phyloP scores from a whole-genome alignment of 2,329 filamentous ascomycete species.

The Aspergillus calidoustus region DNA sequence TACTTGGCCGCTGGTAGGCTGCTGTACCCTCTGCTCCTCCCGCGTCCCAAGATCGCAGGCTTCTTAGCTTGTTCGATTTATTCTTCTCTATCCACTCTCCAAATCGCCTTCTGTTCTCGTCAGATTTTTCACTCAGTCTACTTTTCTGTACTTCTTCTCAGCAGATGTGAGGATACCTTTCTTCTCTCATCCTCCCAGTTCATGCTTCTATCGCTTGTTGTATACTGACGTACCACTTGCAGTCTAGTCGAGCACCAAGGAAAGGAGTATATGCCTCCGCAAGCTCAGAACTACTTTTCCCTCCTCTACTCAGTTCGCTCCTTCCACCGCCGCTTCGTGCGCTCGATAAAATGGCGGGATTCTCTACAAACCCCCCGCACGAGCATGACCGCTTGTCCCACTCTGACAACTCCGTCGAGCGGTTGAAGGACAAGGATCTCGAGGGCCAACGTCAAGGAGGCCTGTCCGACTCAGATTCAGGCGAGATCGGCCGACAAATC shows the following conservation, averaged over 20 bases:
- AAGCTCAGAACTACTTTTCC: slow-evolving; percentile 28
- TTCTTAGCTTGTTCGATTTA: slow-evolving; percentile 8
- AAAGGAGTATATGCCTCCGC: slow-evolving; percentile 42
- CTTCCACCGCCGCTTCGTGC: slow-evolving; percentile 40
- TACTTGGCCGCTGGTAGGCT: slow-evolving; percentile 11
- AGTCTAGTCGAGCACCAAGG: slow-evolving; percentile 1
- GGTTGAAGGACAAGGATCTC: slow-evolving; percentile 40
- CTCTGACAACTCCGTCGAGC: slow-evolving; percentile 32
- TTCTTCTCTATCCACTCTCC: slow-evolving; percentile 8
- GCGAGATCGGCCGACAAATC: slow-evolving; percentile 68
- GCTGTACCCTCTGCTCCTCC: slow-evolving; percentile 5
- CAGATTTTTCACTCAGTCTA: slow-evolving; percentile 9
- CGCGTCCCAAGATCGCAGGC: background rate
- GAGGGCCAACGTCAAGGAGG: slow-evolving; percentile 33
- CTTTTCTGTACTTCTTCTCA: slow-evolving; percentile 17
- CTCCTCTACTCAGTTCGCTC: slow-evolving; percentile 34
- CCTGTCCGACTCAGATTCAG: slow-evolving; percentile 45
- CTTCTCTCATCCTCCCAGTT: background rate
- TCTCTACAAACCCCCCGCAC: slow-evolving; percentile 28
- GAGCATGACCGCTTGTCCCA: slow-evolving; percentile 25
- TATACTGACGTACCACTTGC: background rate
- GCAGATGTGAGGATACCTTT: background rate
- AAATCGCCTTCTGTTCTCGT: slow-evolving; percentile 3
- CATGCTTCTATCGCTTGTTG: background rate
- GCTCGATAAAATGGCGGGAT: slow-evolving; percentile 46